These are phyloP conservation scores for Komagataella pastoris DNA, from an alignment of 805 yeast genomes.

Conservation along the genomic window DNA sequence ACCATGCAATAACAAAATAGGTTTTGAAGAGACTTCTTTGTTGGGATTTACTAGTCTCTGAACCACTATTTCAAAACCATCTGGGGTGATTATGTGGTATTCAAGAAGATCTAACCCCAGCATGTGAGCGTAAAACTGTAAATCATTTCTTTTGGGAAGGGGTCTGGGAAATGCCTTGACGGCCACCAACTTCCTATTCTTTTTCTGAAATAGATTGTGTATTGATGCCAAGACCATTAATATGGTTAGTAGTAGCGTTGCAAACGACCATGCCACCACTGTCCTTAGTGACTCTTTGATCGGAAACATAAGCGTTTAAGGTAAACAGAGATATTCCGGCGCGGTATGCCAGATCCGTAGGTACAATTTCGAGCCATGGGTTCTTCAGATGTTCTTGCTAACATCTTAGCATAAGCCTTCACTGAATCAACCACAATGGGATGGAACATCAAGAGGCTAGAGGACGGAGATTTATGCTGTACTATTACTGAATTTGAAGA, in stretches of 20 bases:
- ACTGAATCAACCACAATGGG: conserved; percentile 3
- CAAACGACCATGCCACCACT: background rate
- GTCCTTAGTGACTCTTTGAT: background rate
- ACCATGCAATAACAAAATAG: conserved; percentile 76
- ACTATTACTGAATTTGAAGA: conserved; percentile 19
- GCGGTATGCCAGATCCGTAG: background rate
- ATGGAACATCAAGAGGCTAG: conserved; percentile 3
- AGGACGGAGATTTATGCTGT: conserved; percentile 8
- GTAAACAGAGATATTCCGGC: background rate
- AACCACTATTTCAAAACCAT: conserved; percentile 63
- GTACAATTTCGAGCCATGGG: background rate
- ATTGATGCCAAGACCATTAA: conserved; percentile 13
- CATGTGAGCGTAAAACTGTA: conserved; percentile 55
- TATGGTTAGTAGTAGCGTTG: conserved; percentile 9
- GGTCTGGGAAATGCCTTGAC: conserved; percentile 19
- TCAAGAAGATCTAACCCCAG: conserved; percentile 47
- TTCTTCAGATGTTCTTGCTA: conserved; percentile 2
- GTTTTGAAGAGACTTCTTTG: conserved; percentile 20
- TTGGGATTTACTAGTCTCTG: conserved; percentile 38
- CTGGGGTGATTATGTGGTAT: conserved; percentile 54
- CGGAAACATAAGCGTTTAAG: background rate
- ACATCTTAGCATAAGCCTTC: conserved; percentile 1
- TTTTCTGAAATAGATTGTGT: conserved; percentile 6
- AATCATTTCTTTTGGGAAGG: conserved; percentile 22
- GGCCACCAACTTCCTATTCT: conserved; percentile 1